Evolutionary conservation across 108 stramenopile species (phyloP), one percentile per base, ranked within the genome.

Genomic region (Nannochloropsis granulata): DNA sequence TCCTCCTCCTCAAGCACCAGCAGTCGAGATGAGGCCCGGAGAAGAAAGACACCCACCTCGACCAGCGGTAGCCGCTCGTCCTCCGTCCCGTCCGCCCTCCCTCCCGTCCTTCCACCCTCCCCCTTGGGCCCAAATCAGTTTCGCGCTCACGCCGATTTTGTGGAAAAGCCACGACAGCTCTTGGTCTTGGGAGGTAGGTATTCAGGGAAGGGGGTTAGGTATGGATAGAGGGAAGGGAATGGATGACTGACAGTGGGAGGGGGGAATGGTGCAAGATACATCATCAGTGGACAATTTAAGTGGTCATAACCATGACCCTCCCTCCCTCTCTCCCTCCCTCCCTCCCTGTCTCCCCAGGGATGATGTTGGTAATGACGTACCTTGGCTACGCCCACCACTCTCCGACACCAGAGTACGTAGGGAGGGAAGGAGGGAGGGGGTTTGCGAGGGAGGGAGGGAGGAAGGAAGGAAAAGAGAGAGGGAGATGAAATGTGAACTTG

Each of bases 101-200:
- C 45, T 16, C 45, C 16, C 16, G 45, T 16, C 45, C 45, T 16
- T 46, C 45, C 45, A 14, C 45, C 16, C 16, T 16, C 45, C 45
- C 45, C 45, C 45, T 46, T 14, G 14, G 45, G 45, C 14, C 45
- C 45, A 19, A 87, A n/a, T n/a, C n/a, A n/a, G n/a, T n/a, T n/a
- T n/a, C n/a, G n/a, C n/a, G n/a, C n/a, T n/a, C n/a, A n/a, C n/a
- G n/a, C n/a, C n/a, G 83, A 83, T 44, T 81, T 78, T 42, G 56
- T 83, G 45, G 86, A 87, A 80, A 79, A 81, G 83, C 86, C 86
- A 13, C 79, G 86, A 23, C 86, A 87, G 83, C 83, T 87, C 24
- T 16, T 87, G 12, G 83, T 87, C 79, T 45, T 87, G 9, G 86
- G 82, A 26, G 86, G 82, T 42, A 86, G 82, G 78, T 46, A 13